Evolutionary conservation across 2,329 filamentous ascomycete genomes (phyloP).

Genomic region (Huntiella moniliformis): DNA sequence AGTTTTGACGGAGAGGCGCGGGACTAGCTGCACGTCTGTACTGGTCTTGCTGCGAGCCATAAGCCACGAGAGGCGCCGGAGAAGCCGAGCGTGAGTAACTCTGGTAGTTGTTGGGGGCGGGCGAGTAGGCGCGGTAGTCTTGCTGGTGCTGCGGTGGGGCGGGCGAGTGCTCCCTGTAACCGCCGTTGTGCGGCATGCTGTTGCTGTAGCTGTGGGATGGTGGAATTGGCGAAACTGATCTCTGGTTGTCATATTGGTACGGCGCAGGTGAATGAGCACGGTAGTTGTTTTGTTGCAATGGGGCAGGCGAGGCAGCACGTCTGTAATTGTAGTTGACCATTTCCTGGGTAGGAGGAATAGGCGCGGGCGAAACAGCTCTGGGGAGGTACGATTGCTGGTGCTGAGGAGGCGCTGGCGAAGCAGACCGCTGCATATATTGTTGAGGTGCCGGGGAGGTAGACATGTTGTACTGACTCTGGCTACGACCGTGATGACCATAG

Average conservation of each 20-base stretch:
- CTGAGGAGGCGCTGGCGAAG: constrained; percentile 18
- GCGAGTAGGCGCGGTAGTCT: constrained; percentile 20
- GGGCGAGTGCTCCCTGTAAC: constrained; percentile 14
- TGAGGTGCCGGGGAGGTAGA: constrained; percentile 18
- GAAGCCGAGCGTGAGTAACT: constrained; percentile 21
- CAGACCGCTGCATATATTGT: constrained; percentile 14
- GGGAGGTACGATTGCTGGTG: constrained; percentile 16
- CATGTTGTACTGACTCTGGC: constrained; percentile 12
- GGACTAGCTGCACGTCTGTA: constrained; percentile 17
- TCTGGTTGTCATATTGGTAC: constrained; percentile 12
- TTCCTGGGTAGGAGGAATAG: constrained; percentile 15
- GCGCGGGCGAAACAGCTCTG: constrained; percentile 22
- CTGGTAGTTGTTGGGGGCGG: constrained; percentile 15
- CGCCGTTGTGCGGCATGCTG: constrained; percentile 3
- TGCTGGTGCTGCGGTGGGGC: constrained; percentile 13
- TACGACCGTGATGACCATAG: constrained; percentile 15
- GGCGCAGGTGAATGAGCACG: constrained; percentile 15
- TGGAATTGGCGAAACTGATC: constrained; percentile 22
- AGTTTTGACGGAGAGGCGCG: constrained; percentile 11
- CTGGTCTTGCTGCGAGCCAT: constrained; percentile 14
- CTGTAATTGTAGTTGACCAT: constrained; percentile 14
- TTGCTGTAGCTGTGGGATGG: constrained; percentile 16
- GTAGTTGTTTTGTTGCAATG: constrained; percentile 8
- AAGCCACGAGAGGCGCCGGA: constrained; percentile 18
- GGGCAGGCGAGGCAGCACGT: constrained; percentile 12